Evolutionary conservation across 129 eudicot species (phyloP), one percentile per base, ranked within the genome.

Genomic region (Cynara cardunculus): DNA sequence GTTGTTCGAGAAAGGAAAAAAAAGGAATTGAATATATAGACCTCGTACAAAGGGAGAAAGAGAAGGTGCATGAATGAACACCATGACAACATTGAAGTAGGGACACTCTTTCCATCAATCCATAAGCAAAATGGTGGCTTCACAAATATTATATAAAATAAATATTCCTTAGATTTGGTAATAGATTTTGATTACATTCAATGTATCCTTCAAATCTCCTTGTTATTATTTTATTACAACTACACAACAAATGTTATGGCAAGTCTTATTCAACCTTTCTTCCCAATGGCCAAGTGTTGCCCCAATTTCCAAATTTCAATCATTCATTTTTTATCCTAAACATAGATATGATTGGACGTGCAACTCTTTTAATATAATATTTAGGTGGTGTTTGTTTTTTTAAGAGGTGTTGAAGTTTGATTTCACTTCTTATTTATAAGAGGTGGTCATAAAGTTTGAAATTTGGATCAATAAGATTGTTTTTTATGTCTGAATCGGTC

Each of bases 201-300:
- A 71, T 81, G 79, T 32, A 81, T 74, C 80, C 27, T 74, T 41
- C 59, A 67, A 66, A 74, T 11, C 62, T 18, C 26, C 0, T 65
- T 59, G 73, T 65, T 73, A n/a, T 66, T 83, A 83, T 83, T 26
- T 41, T 71, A 71, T 83, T 65, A 31, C 75, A 73, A 62, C 66
- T 64, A n/a, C 19, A 70, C 78, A 61, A 67, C 65, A 83, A 77
- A 71, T 77, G 37, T 72, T 71, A 62, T 83, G 69, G 61, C 82
- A 77, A 59, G 73, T 83, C 86, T 37, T 37, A 35, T 77, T 83
- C 82, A 37, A 71, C 61, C 86, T 77, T 83, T 73, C 32, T 81
- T 35, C 74, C 74, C 26, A 35, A 37, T 78, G 74, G 81, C 56
- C 83, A 30, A 70, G 35, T 71, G 34, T 22, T 70, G 9, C 11